Evolutionary conservation across 306 rosid genomes (phyloP).

Genomic region (Trifolium dubium): DNA sequence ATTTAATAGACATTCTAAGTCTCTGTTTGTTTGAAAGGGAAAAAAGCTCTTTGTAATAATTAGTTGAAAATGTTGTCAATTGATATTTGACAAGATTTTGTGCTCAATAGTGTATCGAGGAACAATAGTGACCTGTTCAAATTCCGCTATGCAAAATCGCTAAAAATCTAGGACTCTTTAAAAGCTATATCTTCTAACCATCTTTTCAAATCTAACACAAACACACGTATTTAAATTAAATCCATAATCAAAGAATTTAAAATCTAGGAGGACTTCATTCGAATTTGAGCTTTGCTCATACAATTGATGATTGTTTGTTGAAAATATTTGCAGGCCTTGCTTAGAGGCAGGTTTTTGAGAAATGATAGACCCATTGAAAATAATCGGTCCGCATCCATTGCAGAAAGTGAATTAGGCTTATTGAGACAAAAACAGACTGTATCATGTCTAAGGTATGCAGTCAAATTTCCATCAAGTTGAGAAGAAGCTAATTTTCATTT

Average conservation of each 20-base stretch:
- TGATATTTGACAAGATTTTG: too few species aligned
- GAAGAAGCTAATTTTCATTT: conserved; percentile 9
- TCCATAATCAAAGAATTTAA: conserved; percentile 10
- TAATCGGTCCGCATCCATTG: conserved; percentile 69
- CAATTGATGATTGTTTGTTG: conserved; percentile 34
- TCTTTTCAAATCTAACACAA: conserved; percentile 8
- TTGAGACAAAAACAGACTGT: conserved; percentile 87
- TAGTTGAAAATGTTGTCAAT: background rate
- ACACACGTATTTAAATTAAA: background rate
- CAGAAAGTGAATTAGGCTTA: conserved; percentile 92
- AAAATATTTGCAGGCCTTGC: conserved; percentile 74
- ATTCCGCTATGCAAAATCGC: background rate
- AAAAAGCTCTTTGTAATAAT: background rate
- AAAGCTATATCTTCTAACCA: background rate
- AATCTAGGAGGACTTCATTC: conserved; percentile 27
- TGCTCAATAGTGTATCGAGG: too few species aligned
- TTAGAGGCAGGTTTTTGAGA: conserved; percentile 93
- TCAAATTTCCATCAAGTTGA: conserved; percentile 24
- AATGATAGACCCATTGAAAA: conserved; percentile 67
- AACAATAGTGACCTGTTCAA: too few species aligned
- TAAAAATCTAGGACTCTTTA: too few species aligned
- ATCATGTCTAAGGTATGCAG: conserved; percentile 86
- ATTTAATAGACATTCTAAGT: conserved; percentile 4
- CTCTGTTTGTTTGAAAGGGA: background rate
- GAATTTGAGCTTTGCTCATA: conserved; percentile 40